Base-by-base conservation (phyloP, 2,329 filamentous ascomycete genomes). In the Didymella exigua region DNA sequence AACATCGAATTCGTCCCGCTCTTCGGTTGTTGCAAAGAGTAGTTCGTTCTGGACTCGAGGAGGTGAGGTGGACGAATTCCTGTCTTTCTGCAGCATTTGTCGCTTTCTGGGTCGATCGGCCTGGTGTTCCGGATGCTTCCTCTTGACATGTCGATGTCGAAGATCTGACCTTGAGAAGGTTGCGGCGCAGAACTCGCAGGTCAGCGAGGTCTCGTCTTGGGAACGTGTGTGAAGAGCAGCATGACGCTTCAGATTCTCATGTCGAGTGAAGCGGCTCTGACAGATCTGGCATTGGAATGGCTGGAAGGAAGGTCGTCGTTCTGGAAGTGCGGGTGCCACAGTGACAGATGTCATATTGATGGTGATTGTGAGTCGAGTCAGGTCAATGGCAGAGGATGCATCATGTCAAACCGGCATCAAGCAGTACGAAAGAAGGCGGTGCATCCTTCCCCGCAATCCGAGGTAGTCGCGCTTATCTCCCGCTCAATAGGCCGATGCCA, bases 241-340 rank as follows among this genome's bases (percentile, higher is more conserved):
- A 48, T 66, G 63, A 42, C 61, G 54, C 48, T 66, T 64, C 9
- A 64, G 51, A 42, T 66, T 66, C 56, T 66, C 63, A 33, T 62
- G 58, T 27, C 61, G 59, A 11, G 61, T 66, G 36, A 66, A 66
- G 44, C 63, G 61, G 31, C 61, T 61, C 21, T 64, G 61, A 26
- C 61, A 64, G 18, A 61, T 38, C 4, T 56, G 29, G 24, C 61
- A 66, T 31, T 64, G 56, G 29, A 61, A 66, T 4, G 63, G 61
- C 26, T 66, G 63, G 24, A 58, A 61, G 11, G 62, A 30, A 18
- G 55, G 34, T 40, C 42, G 30, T 48, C 18, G 40, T 45, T 36
- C 44, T 13, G 49, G 43, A 13, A 42, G 23, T 5, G 21, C 34
- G 29, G 49, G 36, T 29, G 43, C 29, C 29, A 30, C 30, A 16